Evolutionary conservation across 345 rosid species (phyloP).

Genomic region (Moricandia arvensis): DNA sequence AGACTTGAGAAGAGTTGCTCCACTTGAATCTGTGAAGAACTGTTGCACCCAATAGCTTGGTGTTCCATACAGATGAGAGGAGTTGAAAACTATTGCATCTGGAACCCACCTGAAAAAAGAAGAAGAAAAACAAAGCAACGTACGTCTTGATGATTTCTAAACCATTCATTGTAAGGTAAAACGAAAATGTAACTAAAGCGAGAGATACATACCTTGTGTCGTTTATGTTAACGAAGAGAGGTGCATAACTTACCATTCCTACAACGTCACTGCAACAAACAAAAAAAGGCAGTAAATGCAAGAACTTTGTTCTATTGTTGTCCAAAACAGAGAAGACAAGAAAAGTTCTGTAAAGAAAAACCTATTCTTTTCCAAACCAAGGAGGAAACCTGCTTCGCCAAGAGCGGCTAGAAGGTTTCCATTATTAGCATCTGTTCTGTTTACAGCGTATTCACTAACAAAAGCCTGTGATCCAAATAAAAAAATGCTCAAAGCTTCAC

Average conservation of each 20-base stretch:
- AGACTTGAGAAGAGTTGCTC: slow-evolving; percentile 61
- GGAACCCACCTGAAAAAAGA: slow-evolving; percentile 64
- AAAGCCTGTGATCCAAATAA: slow-evolving; percentile 54
- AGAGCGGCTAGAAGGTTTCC: slow-evolving; percentile 89
- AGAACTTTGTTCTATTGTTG: not conserved
- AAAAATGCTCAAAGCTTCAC: not conserved
- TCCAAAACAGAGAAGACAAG: not conserved
- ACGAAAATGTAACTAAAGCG: not conserved
- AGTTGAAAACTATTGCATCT: slow-evolving; percentile 82
- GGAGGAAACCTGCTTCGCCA: slow-evolving; percentile 85
- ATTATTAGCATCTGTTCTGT: slow-evolving; percentile 59
- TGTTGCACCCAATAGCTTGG: slow-evolving; percentile 94
- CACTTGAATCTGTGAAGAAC: slow-evolving; percentile 75
- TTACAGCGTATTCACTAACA: slow-evolving; percentile 91
- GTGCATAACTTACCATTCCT: slow-evolving; percentile 92
- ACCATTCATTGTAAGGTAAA: not conserved
- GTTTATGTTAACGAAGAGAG: slow-evolving; percentile 74
- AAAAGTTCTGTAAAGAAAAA: slow-evolving; percentile 5
- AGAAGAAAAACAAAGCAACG: not conserved
- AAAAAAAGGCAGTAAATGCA: not conserved
- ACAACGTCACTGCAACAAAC: slow-evolving; percentile 69
- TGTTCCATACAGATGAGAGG: slow-evolving; percentile 76
- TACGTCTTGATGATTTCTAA: not conserved
- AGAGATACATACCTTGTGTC: slow-evolving; percentile 55
- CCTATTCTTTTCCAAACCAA: slow-evolving; percentile 95